These are phyloP conservation scores for Metschnikowia kunwiensis DNA, from an alignment of 805 yeast species.

Conservation along the genomic window DNA sequence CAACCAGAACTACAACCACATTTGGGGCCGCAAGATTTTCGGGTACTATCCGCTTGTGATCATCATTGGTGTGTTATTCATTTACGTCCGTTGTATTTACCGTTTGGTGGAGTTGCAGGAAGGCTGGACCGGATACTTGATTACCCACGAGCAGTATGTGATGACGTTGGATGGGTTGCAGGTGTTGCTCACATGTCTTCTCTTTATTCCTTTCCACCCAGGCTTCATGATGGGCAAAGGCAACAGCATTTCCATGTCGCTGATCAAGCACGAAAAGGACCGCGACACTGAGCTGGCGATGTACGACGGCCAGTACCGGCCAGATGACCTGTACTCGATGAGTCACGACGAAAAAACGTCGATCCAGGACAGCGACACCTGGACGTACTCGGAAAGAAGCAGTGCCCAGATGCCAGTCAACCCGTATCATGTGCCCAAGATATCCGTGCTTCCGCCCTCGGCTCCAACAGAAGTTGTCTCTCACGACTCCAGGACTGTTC, in stretches of 20 bases:
- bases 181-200: conserved; percentile 29
- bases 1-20: conserved; percentile 29
- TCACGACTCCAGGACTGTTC: not conserved
- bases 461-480: too few relatives aligned
- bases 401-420: conserved; percentile 1
- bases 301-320: not conserved
- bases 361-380: not conserved
- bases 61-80: conserved; percentile 46
- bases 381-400: not conserved
- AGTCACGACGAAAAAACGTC: not conserved
- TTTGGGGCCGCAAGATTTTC: conserved; percentile 38
- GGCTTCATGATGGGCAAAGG: conserved; percentile 41
- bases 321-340: conserved; percentile 2
- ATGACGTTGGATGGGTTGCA: conserved; percentile 30
- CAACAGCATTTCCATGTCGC: conserved; percentile 10
- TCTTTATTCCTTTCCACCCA: conserved; percentile 54
- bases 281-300: not conserved
- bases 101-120: conserved; percentile 68
- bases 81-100: conserved; percentile 68
- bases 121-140: conserved; percentile 70
- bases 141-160: conserved; percentile 46
- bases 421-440: conserved; percentile 10
- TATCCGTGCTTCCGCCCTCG: conserved; percentile 2
- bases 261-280: conserved; percentile 1
- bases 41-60: conserved; percentile 44